phyloP scores from a whole-genome alignment of 805 yeast genomes.

The Schwanniomyces yamadae region DNA sequence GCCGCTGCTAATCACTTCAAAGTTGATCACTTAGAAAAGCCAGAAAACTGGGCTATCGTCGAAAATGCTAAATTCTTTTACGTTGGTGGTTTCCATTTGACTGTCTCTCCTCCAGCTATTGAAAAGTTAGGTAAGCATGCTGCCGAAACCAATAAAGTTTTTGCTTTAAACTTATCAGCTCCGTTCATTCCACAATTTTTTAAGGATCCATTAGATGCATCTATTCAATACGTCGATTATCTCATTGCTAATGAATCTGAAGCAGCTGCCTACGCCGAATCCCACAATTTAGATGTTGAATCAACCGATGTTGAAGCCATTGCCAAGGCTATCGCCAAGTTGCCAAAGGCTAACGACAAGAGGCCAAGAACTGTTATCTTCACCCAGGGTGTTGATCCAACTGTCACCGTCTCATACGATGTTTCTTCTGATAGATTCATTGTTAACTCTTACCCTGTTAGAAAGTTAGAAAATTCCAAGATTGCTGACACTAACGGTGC shows the following conservation, averaged over 20 bases:
- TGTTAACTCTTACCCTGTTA: slow-evolving; percentile 62
- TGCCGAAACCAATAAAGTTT: slow-evolving; percentile 72
- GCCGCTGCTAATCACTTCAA: slow-evolving; percentile 98
- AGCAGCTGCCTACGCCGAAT: slow-evolving; percentile 89
- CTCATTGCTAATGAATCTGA: slow-evolving; percentile 96
- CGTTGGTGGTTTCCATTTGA: slow-evolving; percentile 98
- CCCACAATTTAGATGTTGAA: slow-evolving; percentile 58
- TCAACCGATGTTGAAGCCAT: slow-evolving; percentile 66
- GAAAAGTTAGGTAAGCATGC: slow-evolving; percentile 89
- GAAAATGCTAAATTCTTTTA: slow-evolving; percentile 80
- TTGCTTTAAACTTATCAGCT: slow-evolving; percentile 86
- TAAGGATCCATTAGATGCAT: slow-evolving; percentile 81
- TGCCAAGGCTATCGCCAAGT: slow-evolving; percentile 78
- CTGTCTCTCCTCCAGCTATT: slow-evolving; percentile 96
- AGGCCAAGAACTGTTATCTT: slow-evolving; percentile 84
- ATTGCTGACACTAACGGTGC: slow-evolving; percentile 97
- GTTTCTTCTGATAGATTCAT: slow-evolving; percentile 44
- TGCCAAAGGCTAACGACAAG: slow-evolving; percentile 67
- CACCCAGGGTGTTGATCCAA: slow-evolving; percentile 94
- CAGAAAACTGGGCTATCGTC: slow-evolving; percentile 86
- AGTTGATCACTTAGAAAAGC: slow-evolving; percentile 79
- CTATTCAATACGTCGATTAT: slow-evolving; percentile 84
- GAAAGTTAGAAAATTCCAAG: slow-evolving; percentile 61
- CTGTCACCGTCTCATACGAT: slow-evolving; percentile 69
- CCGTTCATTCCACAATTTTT: slow-evolving; percentile 96